phyloP scores from a whole-genome alignment of 2,329 filamentous ascomycete species.

The Aspergillus neoniger region DNA sequence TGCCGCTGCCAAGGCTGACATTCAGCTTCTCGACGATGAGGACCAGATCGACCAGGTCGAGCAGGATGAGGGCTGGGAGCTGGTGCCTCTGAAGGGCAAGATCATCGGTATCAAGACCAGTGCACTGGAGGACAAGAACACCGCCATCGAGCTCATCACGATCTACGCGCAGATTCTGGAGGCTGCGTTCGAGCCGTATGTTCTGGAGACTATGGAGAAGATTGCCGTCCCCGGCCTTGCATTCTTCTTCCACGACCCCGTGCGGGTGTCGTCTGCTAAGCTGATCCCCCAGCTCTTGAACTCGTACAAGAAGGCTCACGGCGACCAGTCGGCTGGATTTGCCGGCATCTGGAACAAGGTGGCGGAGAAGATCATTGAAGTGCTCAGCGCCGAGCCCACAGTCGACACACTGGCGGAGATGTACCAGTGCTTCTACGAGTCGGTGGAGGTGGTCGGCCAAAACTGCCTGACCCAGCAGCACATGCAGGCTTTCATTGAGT shows the following conservation, averaged over 20 bases:
- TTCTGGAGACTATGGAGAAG: slow-evolving; percentile 91
- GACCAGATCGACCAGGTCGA: slow-evolving; percentile 91
- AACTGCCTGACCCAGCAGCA: slow-evolving; percentile 75
- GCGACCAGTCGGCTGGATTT: slow-evolving; percentile 75
- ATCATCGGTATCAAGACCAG: slow-evolving; percentile 98
- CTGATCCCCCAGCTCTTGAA: slow-evolving; percentile 90
- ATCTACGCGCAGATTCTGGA: slow-evolving; percentile 98
- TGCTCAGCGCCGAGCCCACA: slow-evolving; percentile 87
- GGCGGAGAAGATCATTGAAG: slow-evolving; percentile 87
- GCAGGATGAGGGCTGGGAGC: slow-evolving; percentile 95
- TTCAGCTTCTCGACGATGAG: slow-evolving; percentile 92
- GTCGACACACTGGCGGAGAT: slow-evolving; percentile 97
- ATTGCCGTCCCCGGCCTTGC: slow-evolving; percentile 90
- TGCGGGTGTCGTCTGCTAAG: slow-evolving; percentile 91
- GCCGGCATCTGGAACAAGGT: slow-evolving; percentile 81
- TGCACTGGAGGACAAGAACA: slow-evolving; percentile 96
- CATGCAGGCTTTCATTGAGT: slow-evolving; percentile 85
- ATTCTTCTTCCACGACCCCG: slow-evolving; percentile 99
- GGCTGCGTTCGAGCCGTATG: slow-evolving; percentile 86
- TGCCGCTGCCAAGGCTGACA: slow-evolving; percentile 93
- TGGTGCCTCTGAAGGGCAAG: slow-evolving; percentile 95
- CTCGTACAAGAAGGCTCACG: slow-evolving; percentile 90
- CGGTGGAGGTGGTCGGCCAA: slow-evolving; percentile 88
- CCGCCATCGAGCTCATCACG: slow-evolving; percentile 97
- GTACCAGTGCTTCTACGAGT: slow-evolving; percentile 99